Base-by-base conservation (phyloP, 202 grass and related monocot genomes). In the Setaria viridis region DNA sequence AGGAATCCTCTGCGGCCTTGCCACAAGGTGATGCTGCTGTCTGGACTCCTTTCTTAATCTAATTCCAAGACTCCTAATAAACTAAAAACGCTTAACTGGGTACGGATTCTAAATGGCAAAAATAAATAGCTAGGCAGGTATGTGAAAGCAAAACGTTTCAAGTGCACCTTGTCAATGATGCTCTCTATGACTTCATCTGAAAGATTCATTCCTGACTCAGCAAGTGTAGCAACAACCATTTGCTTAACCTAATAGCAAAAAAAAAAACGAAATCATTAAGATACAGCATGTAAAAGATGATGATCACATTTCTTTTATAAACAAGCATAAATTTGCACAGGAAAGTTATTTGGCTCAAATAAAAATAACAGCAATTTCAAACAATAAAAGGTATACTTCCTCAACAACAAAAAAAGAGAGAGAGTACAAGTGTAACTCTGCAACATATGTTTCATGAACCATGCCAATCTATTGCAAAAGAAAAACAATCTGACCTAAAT, bases 161-260 rank as follows among this genome's bases (percentile, higher is more conserved):
- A 50, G 71, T 69, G 20, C 82, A 98, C 93, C 95, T 98, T 98
- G 82, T 98, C 93, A 86, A 98, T 98, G 73, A 98, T 95, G 85
- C 82, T 90, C 88, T 97, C 91, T 55, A 97, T 91, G 66, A 88
- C 92, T 72, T 91, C 86, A 86, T 94, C 87, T 39, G 87, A 87
- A 84, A 97, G 82, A 88, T 97, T 93, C 94, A 97, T 97, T 77
- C 92, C 95, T 20, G 95, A 97, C 79, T 97, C 95, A 58, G 92
- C 94, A 88, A 97, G 90, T 71, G 94, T 97, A 62, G 95, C 95
- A 55, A 94, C 95, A 79, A 97, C 92, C 95, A 97, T 97, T 88
- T 97, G 95, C 79, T 97, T 97, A 71, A 97, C 95, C 95, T 97
- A 70, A 77, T 15, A 88, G 6, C 48, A 58, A 69, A 25, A 58